Base-by-base conservation (phyloP, 139 green algal genomes). In the Nannochloris sp. region DNA sequence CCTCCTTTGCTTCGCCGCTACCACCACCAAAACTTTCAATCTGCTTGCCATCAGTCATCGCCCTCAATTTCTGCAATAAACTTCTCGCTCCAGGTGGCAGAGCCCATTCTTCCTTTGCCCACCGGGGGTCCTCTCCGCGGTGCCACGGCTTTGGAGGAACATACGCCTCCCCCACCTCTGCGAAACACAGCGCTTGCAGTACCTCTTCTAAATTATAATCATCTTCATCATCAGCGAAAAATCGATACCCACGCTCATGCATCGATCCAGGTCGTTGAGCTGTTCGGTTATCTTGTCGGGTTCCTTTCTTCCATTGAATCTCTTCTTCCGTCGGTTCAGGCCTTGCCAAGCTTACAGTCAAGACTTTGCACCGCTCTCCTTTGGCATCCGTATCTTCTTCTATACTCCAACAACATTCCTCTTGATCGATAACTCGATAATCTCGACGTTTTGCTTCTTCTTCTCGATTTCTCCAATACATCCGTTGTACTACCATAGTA, bases 151-250 rank as follows among this genome's bases (percentile, higher is more conserved):
- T 85, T 13, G 68, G 30, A 0, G 67, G 66, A 25, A 87, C 61
- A 30, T 37, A 84, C 6, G 71, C 65, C 13, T 24, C 19, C 3
- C 83, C 79, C 5, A 64, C 68, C 24, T 86, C 69, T 29, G 76
- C 1, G 29, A 89, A 84, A 27, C 67, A 74, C 32, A 85, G 25
- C 4, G 78, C 83, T 36, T 86, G 73, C 54, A 92, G 64, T 0
- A 82, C 54, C 34, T 77, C 65, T 38, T 87, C 77, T 29, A 92
- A 70, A 15, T 38, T 61, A 55, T 75, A 89, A 10, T 77, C 33
- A 48, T 92, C 85, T 34, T 90, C 76, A 39, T 92, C 83, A n/a
- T 92, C 85, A 3, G 61, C 54, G 60, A 92, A 92, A 48, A 89
- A 87, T 23, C 84, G 58, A 9, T 54, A 77, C 24, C 85, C 84